A percentile compares a stretch with the other conserved stretches of the same genome.
These are phyloP conservation scores for Starmerella sirachaensis DNA, from an alignment of 805 yeast genomes.

Conservation along the genomic window DNA sequence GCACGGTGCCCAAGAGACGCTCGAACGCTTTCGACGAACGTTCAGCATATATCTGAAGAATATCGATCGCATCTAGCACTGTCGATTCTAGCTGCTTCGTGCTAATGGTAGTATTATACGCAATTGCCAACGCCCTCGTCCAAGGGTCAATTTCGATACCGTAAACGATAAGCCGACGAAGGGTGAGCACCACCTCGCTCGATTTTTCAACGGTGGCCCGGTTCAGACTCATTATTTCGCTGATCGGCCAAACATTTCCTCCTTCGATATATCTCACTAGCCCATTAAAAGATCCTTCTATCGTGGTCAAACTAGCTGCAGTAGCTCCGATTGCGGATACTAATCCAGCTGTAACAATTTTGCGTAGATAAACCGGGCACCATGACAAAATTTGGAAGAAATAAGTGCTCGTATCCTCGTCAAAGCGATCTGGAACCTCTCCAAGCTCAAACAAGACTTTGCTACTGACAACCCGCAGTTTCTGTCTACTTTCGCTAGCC, in stretches of 20 bases:
- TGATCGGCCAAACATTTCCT: conserved; percentile 5
- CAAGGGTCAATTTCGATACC: conserved; percentile 11
- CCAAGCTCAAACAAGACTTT: conserved; percentile 28
- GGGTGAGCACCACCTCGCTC: conserved; percentile 4
- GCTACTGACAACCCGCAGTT: conserved; percentile 37
- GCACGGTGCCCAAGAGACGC: conserved; percentile 26
- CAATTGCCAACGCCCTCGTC: conserved; percentile 33
- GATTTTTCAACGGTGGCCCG: neutral
- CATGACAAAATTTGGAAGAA: neutral
- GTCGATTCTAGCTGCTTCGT: conserved; percentile 32
- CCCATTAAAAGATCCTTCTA: conserved; percentile 5
- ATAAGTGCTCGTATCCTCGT: conserved; percentile 2
- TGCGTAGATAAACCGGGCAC: neutral
- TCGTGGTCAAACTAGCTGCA: conserved; percentile 4
- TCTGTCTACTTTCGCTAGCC: conserved; percentile 52
- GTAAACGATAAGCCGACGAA: conserved; percentile 3
- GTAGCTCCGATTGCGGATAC: conserved; percentile 14
- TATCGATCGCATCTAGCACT: conserved; percentile 13
- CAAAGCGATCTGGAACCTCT: neutral
- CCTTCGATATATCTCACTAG: conserved; percentile 2
- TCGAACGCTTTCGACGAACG: conserved; percentile 9
- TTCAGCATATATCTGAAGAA: conserved; percentile 5
- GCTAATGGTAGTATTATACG: conserved; percentile 46
- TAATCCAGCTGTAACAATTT: conserved; percentile 15
- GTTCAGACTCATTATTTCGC: conserved; percentile 5